These are phyloP conservation scores for Cercospora sp. DNA, from an alignment of 2,329 filamentous ascomycete genomes.

Conservation along the genomic window DNA sequence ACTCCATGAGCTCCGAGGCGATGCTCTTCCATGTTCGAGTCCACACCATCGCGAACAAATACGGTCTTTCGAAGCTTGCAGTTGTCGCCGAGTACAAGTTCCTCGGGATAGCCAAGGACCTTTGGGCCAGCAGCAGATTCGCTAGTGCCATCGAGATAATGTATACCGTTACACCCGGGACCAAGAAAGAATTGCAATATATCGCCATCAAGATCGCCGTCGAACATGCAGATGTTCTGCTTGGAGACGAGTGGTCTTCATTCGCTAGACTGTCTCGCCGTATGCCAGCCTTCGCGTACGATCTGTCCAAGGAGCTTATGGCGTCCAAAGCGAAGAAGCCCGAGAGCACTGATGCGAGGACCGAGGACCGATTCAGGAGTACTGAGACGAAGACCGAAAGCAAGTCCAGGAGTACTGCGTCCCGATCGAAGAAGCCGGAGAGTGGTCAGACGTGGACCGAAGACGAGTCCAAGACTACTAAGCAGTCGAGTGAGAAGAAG, in stretches of 20 bases:
- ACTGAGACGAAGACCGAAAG: too few species aligned
- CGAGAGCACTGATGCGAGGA: too few species aligned
- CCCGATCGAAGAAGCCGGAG: too few species aligned
- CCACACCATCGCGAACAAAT: conserved; percentile 10
- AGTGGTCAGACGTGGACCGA: too few species aligned
- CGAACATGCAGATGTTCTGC: neutral
- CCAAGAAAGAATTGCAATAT: neutral
- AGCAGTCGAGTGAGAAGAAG: too few species aligned
- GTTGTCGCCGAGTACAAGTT: conserved; percentile 14
- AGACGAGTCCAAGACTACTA: too few species aligned
- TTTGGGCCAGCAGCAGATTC: neutral
- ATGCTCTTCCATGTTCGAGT: neutral
- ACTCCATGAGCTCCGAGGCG: neutral
- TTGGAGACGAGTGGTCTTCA: neutral
- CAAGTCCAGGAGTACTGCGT: too few species aligned
- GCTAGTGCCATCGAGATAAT: conserved; percentile 12
- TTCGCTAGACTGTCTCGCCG: too few species aligned
- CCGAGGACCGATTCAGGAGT: too few species aligned
- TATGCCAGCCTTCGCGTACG: too few species aligned
- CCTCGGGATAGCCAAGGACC: neutral
- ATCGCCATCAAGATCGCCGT: neutral
- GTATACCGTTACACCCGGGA: neutral
- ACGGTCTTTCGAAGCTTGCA: conserved; percentile 7
- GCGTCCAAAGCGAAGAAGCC: too few species aligned
- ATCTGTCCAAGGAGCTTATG: too few species aligned